phyloP scores from a whole-genome alignment of 345 rosid genomes.

The Balakata baccata region DNA sequence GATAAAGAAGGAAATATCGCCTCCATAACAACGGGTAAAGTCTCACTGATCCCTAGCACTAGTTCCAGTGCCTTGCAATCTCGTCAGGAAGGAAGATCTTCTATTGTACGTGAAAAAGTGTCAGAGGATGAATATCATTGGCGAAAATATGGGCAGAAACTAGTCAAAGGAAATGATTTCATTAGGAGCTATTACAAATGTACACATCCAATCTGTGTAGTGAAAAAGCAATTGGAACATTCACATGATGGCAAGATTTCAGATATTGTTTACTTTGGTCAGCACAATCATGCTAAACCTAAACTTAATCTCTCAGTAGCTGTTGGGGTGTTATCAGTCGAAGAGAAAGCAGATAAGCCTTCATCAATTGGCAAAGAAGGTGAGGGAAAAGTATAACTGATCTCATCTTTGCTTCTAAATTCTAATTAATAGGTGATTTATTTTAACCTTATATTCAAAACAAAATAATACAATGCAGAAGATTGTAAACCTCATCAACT shows the following conservation, averaged over 20 bases:
- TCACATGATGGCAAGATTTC: slow-evolving; percentile 62
- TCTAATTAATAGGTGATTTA: slow-evolving; percentile 8
- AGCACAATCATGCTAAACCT: slow-evolving; percentile 78
- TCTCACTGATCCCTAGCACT: slow-evolving; percentile 31
- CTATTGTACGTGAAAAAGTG: slow-evolving; percentile 64
- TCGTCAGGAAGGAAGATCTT: slow-evolving; percentile 53
- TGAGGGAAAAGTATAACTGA: slow-evolving; percentile 26
- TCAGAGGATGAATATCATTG: slow-evolving; percentile 85
- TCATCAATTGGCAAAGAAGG: slow-evolving; percentile 42
- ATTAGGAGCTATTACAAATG: slow-evolving; percentile 88
- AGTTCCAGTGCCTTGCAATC: slow-evolving; percentile 31
- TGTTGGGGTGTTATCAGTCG: slow-evolving; percentile 46
- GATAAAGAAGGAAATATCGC: slow-evolving; percentile 42
- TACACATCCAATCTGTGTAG: slow-evolving; percentile 72
- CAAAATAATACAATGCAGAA: slow-evolving; percentile 42
- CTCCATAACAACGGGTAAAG: slow-evolving; percentile 31
- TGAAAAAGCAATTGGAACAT: slow-evolving; percentile 81
- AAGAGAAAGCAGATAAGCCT: slow-evolving; percentile 44
- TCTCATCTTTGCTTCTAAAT: background rate
- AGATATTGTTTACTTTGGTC: slow-evolving; percentile 63
- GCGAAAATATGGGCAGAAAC: slow-evolving; percentile 93
- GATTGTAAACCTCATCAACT: slow-evolving; percentile 34
- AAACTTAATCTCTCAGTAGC: slow-evolving; percentile 36
- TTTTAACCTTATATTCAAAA: slow-evolving; percentile 35
- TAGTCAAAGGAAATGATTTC: slow-evolving; percentile 88